Conservation (phyloP, 495 filamentous ascomycete genomes). For the Tuber microsphaerosporum region DNA sequence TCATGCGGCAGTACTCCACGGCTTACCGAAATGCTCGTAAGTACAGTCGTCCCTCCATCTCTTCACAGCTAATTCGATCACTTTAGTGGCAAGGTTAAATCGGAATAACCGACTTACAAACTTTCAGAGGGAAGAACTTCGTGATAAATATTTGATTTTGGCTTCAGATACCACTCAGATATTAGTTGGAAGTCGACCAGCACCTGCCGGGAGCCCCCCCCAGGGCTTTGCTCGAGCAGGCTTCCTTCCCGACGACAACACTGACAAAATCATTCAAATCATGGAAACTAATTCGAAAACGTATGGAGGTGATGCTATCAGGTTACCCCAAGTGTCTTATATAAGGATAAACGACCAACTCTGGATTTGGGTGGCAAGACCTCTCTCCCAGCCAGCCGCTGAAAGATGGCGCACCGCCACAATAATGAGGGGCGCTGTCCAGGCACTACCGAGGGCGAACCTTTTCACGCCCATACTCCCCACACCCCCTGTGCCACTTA, state of each 20-base stretch:
- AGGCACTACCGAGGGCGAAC: neutral
- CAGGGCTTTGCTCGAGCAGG: neutral
- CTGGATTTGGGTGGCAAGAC: neutral
- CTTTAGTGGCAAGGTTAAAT: neutral
- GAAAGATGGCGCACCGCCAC: neutral
- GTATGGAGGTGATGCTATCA: neutral
- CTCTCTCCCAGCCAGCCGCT: neutral
- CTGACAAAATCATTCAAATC: neutral
- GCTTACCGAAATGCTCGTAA: neutral
- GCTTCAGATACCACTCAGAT: neutral
- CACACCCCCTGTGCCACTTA: neutral
- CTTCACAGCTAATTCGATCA: neutral
- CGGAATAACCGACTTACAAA: neutral
- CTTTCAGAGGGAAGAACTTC: neutral
- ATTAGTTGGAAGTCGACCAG: neutral
- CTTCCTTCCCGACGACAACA: neutral
- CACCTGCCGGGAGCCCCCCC: neutral
- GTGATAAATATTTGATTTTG: neutral
- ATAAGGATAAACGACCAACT: conserved; percentile 1
- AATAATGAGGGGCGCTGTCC: neutral
- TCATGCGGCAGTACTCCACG: neutral
- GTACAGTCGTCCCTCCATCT: neutral
- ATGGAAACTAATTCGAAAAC: neutral
- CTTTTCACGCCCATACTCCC: neutral
- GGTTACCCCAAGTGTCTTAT: neutral